phyloP scores from a whole-genome alignment of 257 asterid species.

The Marsdenia floribunda region DNA sequence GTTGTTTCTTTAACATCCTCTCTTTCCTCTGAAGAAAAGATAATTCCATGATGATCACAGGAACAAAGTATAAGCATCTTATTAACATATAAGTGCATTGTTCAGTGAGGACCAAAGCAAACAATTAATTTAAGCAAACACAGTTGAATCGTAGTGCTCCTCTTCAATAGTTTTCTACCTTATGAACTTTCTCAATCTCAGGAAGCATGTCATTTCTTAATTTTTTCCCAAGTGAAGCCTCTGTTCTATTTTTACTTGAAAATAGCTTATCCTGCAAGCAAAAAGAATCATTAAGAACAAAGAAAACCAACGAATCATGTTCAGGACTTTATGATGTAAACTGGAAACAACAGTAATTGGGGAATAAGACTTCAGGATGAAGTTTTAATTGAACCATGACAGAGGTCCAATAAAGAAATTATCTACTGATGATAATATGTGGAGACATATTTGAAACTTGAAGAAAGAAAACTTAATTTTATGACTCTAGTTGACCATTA shows the following conservation, averaged over 20 bases:
- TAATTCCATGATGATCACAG: conserved; percentile 20
- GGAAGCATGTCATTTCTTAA: conserved; percentile 80
- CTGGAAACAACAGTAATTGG: neutral
- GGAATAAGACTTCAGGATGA: neutral
- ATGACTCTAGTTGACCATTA: neutral
- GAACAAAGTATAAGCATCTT: conserved; percentile 3
- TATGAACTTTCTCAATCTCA: conserved; percentile 89
- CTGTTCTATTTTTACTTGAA: conserved; percentile 85
- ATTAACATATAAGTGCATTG: neutral
- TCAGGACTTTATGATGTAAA: neutral
- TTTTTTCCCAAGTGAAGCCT: conserved; percentile 83
- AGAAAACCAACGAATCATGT: neutral
- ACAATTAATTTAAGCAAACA: neutral
- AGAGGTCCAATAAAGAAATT: neutral
- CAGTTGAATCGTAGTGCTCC: neutral
- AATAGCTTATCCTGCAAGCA: conserved; percentile 78
- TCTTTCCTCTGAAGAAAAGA: conserved; percentile 68
- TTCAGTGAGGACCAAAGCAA: too few relatives aligned
- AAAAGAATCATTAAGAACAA: conserved; percentile 13
- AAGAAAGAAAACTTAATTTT: neutral
- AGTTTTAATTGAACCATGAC: neutral
- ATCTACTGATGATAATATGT: neutral
- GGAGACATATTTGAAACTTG: neutral
- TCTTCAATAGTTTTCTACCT: conserved; percentile 45
- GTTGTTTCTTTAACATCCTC: conserved; percentile 80